A percentile compares a stretch with the other conserved stretches of the same genome.
These are phyloP conservation scores for Suillus tomentosus DNA, from an alignment of 768 basidiomycete genomes.

Conservation along the genomic window DNA sequence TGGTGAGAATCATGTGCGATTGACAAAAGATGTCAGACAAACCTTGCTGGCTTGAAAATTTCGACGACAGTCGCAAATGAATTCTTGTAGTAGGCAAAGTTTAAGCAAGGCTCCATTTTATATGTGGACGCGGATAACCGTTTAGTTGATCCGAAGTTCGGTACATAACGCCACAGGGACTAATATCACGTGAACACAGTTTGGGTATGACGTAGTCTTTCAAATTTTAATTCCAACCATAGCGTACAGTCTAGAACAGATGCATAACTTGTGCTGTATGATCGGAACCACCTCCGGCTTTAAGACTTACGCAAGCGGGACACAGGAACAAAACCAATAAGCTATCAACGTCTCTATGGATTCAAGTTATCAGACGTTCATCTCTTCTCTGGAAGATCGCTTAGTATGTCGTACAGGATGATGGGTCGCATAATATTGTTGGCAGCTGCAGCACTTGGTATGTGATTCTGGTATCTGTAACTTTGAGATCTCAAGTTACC, in stretches of 20 bases:
- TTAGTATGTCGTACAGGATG: conserved; percentile 9
- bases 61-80: not conserved
- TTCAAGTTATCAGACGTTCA: conserved; percentile 1
- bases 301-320: too few relatives aligned
- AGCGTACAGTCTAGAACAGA: too few relatives aligned
- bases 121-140: not conserved
- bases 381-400: not conserved
- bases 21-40: not conserved
- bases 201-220: not conserved
- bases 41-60: not conserved
- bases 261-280: too few relatives aligned
- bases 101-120: not conserved
- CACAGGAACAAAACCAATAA: too few relatives aligned
- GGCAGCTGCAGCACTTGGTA: not conserved
- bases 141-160: not conserved
- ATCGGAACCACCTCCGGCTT: too few relatives aligned
- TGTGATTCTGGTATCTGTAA: not conserved
- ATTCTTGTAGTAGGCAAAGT: not conserved
- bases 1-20: not conserved
- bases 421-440: conserved; percentile 1
- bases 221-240: too few relatives aligned
- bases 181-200: not conserved
- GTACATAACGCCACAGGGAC: not conserved
- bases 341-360: not conserved
- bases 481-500: not conserved